A percentile compares a stretch with the other conserved stretches of the same genome.
Evolutionary conservation across 75 land plant species (phyloP).

Genomic region (Pinus taeda): DNA sequence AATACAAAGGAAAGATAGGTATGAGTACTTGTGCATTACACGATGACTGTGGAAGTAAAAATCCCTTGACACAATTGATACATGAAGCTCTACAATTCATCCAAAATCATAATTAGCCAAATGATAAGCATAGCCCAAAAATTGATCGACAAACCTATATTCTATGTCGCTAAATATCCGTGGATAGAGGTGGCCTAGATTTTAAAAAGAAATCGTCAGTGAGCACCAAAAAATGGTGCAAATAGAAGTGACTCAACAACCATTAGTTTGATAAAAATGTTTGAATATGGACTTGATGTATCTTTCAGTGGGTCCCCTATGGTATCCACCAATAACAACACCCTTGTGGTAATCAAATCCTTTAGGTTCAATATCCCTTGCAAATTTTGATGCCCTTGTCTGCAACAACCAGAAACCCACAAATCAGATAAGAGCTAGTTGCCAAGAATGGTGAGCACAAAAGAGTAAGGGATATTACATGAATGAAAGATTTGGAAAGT

Average conservation of each 20-base stretch:
- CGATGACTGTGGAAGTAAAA: too few relatives aligned
- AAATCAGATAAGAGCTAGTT: not conserved
- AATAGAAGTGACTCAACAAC: conserved; percentile 63
- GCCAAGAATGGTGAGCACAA: not conserved
- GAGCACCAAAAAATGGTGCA: conserved; percentile 37
- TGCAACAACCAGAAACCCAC: conserved; percentile 1
- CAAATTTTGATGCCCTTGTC: conserved; percentile 44
- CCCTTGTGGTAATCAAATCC: conserved; percentile 47
- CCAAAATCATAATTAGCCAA: too few relatives aligned
- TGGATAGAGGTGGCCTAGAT: not conserved
- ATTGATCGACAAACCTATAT: too few relatives aligned
- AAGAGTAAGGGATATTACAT: not conserved
- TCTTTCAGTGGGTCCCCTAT: conserved; percentile 41
- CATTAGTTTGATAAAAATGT: conserved; percentile 44
- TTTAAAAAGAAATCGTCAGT: conserved; percentile 19
- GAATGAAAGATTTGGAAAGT: too few relatives aligned
- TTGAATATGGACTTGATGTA: conserved; percentile 37
- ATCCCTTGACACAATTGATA: too few relatives aligned
- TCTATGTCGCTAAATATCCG: too few relatives aligned
- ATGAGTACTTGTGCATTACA: too few relatives aligned
- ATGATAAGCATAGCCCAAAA: too few relatives aligned
- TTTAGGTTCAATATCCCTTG: conserved; percentile 47
- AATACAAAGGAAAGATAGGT: too few relatives aligned
- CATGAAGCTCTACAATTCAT: too few relatives aligned
- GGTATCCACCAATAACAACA: conserved; percentile 39